A percentile compares a stretch with the other conserved stretches of the same genome.
phyloP scores from a whole-genome alignment of 306 rosid species.

The Canavalia ensiformis region DNA sequence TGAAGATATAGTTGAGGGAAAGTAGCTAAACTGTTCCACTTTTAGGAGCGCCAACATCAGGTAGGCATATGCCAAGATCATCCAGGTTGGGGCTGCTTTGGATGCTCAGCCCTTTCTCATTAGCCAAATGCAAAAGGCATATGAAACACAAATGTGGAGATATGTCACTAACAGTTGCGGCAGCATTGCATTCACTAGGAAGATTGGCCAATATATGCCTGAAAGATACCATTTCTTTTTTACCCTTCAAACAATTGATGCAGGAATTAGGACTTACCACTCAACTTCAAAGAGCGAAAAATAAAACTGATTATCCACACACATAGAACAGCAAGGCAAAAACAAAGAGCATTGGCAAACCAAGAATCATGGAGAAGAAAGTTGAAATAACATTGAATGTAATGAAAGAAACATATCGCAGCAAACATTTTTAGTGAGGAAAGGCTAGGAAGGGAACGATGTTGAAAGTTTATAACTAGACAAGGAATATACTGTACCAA shows the following conservation, averaged over 20 bases:
- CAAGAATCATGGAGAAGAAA: conserved; percentile 17
- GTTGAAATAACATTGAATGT: not conserved
- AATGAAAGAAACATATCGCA: conserved; percentile 5
- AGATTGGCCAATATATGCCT: conserved; percentile 69
- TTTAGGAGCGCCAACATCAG: conserved; percentile 37
- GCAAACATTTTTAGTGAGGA: conserved; percentile 28
- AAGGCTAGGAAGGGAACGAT: not conserved
- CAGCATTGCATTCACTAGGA: conserved; percentile 77
- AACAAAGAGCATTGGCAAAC: conserved; percentile 15
- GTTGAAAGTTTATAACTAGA: conserved; percentile 16
- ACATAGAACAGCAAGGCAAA: not conserved
- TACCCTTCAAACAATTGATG: conserved; percentile 51
- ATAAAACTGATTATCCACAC: not conserved
- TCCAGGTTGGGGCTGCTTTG: conserved; percentile 65
- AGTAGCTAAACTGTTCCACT: conserved; percentile 44
- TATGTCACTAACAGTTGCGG: conserved; percentile 62
- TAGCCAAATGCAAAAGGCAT: conserved; percentile 89
- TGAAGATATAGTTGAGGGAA: conserved; percentile 8
- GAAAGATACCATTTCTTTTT: conserved; percentile 67
- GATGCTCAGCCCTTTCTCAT: conserved; percentile 83
- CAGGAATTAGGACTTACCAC: conserved; percentile 33
- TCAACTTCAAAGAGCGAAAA: conserved; percentile 26
- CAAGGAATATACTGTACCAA: conserved; percentile 5
- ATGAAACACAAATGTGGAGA: conserved; percentile 93
- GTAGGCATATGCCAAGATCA: conserved; percentile 68